Base-by-base conservation (phyloP, 805 yeast genomes). In the Saturnispora bothae region DNA sequence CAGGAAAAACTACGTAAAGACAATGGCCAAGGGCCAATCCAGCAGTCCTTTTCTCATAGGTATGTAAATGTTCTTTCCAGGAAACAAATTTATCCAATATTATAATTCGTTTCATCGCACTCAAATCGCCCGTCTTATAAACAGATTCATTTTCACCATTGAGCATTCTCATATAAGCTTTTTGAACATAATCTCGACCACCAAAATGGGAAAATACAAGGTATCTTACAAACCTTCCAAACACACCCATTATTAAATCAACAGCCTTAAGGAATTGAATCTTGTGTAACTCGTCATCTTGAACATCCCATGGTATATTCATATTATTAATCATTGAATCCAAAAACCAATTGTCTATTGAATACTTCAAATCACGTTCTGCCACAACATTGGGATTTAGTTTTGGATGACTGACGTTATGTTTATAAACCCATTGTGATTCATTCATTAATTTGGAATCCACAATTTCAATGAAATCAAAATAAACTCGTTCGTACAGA, bases 121-220 rank as follows among this genome's bases (percentile, higher is more conserved):
- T 21, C 5, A 18, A 5, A 18, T 39, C 34, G 9, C 23, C 16
- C 3, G 23, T 30, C 18, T 30, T 5, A 19, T 18, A 30, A 7
- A 17, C 12, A 5, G 12, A 5, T 18, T 30, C 33, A 17, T 22
- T 36, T 25, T 18, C 15, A 21, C 95, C 95, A 17, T 78, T 68
- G 36, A 60, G 44, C 52, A 95, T 71, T n/a, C 48, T 48, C 3
- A 62, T 63, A 47, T 84, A 70, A 0, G 95, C 86, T 7, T 65
- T 58, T 44, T 66, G 68, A 17, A 92, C 95, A 30, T 80, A 61
- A 34, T 68, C 62, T 54, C 80, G 80, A 13, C 96, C 95, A 25
- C 95, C 95, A 46, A 85, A 67, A 94, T 96, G 89, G 5, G 89
- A 71, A 36, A 76, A 68, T 16, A 94, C 96, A 48, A 77, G 76